Evolutionary conservation across 2,329 filamentous ascomycete species (phyloP).

Genomic region (Cytospora schulzeri): DNA sequence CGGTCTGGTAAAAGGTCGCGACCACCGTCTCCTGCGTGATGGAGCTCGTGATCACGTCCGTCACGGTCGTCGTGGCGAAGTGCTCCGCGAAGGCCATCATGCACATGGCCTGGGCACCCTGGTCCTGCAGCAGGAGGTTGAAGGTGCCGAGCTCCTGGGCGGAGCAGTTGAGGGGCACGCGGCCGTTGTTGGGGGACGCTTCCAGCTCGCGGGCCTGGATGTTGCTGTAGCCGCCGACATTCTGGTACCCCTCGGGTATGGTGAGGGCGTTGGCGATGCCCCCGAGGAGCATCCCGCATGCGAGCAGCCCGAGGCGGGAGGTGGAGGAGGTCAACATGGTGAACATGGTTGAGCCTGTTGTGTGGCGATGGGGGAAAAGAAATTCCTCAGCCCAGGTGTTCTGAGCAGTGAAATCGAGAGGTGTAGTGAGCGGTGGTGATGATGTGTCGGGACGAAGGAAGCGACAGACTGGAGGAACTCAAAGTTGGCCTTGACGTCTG

Average conservation of each 20-base stretch:
- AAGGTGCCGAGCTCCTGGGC: background rate
- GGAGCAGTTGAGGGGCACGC: background rate
- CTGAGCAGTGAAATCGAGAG: background rate
- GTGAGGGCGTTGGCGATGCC: background rate
- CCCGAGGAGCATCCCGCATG: background rate
- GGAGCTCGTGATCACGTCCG: background rate
- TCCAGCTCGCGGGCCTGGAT: too few relatives aligned
- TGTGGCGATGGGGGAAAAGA: too few relatives aligned
- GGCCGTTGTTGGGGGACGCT: too few relatives aligned
- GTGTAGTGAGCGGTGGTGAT: too few relatives aligned
- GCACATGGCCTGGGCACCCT: background rate
- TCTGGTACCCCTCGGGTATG: background rate
- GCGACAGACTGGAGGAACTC: background rate
- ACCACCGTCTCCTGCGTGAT: background rate
- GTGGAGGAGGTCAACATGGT: constrained; percentile 1
- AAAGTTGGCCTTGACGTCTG: background rate
- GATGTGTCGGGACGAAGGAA: background rate
- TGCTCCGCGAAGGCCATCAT: background rate
- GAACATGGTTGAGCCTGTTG: background rate
- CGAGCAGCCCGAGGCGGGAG: background rate
- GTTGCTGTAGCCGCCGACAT: too few relatives aligned
- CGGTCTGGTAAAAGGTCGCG: background rate
- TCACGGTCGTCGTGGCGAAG: background rate
- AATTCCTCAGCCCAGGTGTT: background rate
- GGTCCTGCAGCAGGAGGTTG: background rate